These are phyloP conservation scores for Cercospora citrullina DNA, from an alignment of 2,329 filamentous ascomycete species.

Conservation along the genomic window DNA sequence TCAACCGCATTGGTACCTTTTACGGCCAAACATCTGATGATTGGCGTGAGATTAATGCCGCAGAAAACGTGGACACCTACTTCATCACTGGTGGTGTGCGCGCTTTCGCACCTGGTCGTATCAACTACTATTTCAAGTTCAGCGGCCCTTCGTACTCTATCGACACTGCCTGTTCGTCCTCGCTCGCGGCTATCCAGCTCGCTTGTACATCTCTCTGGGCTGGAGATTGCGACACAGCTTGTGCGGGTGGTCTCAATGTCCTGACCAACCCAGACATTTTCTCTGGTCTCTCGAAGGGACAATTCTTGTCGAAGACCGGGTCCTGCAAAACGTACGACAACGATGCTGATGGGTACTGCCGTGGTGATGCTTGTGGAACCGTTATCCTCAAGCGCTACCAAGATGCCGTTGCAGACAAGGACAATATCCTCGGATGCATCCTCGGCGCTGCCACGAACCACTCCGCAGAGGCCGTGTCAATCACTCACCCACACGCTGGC, in stretches of 20 bases:
- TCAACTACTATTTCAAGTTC: slow-evolving; percentile 78
- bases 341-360: slow-evolving; percentile 78
- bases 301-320: slow-evolving; percentile 75
- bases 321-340: slow-evolving; percentile 81
- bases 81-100: slow-evolving; percentile 64
- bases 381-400: slow-evolving; percentile 77
- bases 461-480: slow-evolving; percentile 76
- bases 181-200: slow-evolving; percentile 69
- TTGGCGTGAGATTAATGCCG: slow-evolving; percentile 73
- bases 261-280: slow-evolving; percentile 81
- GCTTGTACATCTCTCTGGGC: slow-evolving; percentile 72
- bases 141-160: slow-evolving; percentile 70
- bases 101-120: slow-evolving; percentile 63
- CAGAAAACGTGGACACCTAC: slow-evolving; percentile 70
- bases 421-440: slow-evolving; percentile 71
- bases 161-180: slow-evolving; percentile 78
- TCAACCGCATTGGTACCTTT: slow-evolving; percentile 68
- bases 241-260: slow-evolving; percentile 75
- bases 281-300: slow-evolving; percentile 70
- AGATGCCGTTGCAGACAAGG: slow-evolving; percentile 74
- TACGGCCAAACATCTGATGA: slow-evolving; percentile 76
- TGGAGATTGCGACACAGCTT: slow-evolving; percentile 76
- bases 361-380: slow-evolving; percentile 72
- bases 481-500: slow-evolving; percentile 77
- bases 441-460: slow-evolving; percentile 76